Evolutionary conservation across 441 rosid genomes (phyloP).

Genomic region (Biscutella laevigata): DNA sequence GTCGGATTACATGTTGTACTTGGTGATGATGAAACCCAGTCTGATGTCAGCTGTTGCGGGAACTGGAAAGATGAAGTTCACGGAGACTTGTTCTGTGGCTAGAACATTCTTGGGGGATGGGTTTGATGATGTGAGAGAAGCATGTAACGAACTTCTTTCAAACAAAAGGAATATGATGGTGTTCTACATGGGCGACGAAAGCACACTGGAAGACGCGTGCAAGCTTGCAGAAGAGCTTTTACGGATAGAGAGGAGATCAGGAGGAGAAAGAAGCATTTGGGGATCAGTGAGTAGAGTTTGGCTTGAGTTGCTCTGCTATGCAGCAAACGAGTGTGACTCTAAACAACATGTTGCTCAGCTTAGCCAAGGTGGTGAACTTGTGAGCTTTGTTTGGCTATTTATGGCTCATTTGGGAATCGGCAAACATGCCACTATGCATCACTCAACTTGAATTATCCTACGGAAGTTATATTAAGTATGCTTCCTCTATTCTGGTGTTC

Average conservation of each 20-base stretch:
- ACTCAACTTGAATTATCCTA: no score
- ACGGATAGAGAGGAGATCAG: not conserved
- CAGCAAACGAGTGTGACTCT: constrained; percentile 37
- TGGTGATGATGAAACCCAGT: constrained; percentile 33
- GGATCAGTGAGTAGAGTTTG: constrained; percentile 36
- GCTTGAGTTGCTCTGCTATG: constrained; percentile 46
- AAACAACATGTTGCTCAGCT: constrained; percentile 39
- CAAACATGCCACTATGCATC: no score
- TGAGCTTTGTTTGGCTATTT: constrained; percentile 45
- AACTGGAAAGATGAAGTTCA: constrained; percentile 35
- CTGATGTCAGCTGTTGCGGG: constrained; percentile 48
- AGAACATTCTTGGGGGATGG: constrained; percentile 26
- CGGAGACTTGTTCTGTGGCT: constrained; percentile 40
- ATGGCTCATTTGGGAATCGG: constrained; percentile 53
- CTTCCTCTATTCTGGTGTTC: no score
- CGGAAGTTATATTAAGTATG: no score
- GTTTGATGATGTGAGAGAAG: not conserved
- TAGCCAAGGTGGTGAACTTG: constrained; percentile 49
- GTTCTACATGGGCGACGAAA: constrained; percentile 17
- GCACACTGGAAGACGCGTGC: constrained; percentile 29
- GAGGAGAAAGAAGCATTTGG: no score
- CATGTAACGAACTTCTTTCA: constrained; percentile 10
- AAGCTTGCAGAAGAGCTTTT: constrained; percentile 32
- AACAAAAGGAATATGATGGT: constrained; percentile 7
- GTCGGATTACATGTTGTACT: constrained; percentile 49